Evolutionary conservation across 345 rosid species (phyloP).

Genomic region (Gossypium stocksii): DNA sequence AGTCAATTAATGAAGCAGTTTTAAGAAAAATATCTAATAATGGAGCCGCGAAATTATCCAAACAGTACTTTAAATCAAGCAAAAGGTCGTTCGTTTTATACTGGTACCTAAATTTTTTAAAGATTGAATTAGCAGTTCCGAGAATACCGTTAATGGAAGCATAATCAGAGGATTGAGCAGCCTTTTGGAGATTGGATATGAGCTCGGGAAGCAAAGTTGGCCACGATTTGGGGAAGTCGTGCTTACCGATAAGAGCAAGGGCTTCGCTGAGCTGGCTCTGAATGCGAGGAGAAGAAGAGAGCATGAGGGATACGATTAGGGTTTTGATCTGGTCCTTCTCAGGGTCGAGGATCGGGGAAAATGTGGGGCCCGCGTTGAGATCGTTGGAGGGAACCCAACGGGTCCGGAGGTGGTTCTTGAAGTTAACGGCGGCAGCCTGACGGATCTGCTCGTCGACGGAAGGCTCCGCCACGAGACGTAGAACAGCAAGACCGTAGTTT

Average conservation of each 20-base stretch:
- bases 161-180: conserved; percentile 46
- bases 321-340: conserved; percentile 87
- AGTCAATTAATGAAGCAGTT: conserved; percentile 62
- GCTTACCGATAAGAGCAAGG: conserved; percentile 79
- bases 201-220: conserved; percentile 83
- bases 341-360: conserved; percentile 42
- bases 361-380: conserved; percentile 24
- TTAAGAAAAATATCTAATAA: conserved; percentile 58
- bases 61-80: conserved; percentile 76
- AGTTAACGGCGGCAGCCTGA: conserved; percentile 62
- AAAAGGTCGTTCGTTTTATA: conserved; percentile 75
- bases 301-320: conserved; percentile 19
- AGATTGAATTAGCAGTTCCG: conserved; percentile 84
- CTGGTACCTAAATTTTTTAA: conserved; percentile 79
- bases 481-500: conserved; percentile 74
- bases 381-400: conserved; percentile 67
- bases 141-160: conserved; percentile 81
- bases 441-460: conserved; percentile 83
- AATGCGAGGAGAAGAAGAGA: conserved; percentile 66
- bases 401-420: conserved; percentile 49
- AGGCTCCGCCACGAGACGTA: conserved; percentile 70
- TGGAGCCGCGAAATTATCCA: conserved; percentile 67
- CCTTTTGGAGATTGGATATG: conserved; percentile 45
- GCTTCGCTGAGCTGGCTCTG: conserved; percentile 96
- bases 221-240: conserved; percentile 89